Conservation (phyloP, 345 rosid genomes). For the Hypericum perforatum region DNA sequence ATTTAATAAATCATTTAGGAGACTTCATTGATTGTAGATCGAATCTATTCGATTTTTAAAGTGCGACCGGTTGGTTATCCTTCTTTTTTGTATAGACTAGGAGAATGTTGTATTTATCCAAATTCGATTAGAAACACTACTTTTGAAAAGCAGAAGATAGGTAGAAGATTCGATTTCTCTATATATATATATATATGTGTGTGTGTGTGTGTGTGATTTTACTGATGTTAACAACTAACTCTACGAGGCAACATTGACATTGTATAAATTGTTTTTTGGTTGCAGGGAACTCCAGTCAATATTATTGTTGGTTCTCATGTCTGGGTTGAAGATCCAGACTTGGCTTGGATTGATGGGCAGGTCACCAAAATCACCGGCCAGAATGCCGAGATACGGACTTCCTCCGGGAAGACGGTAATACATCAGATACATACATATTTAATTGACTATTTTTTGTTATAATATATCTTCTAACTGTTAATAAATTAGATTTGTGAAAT, state of each 20-base stretch:
- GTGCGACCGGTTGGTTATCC: too few species aligned
- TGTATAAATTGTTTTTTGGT: not conserved
- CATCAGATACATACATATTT: not conserved
- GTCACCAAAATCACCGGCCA: slow-evolving; percentile 61
- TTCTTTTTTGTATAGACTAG: too few species aligned
- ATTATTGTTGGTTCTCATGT: slow-evolving; percentile 85
- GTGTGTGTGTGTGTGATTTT: not conserved
- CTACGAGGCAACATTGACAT: not conserved
- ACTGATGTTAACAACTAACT: not conserved
- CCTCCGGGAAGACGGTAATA: slow-evolving; percentile 52
- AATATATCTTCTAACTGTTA: too few species aligned
- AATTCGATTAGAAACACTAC: too few species aligned
- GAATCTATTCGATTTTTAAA: too few species aligned
- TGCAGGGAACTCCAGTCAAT: slow-evolving; percentile 77
- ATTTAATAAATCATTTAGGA: not conserved
- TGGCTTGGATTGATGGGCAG: slow-evolving; percentile 74
- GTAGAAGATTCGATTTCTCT: too few species aligned
- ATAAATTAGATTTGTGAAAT: too few species aligned
- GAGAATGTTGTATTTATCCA: too few species aligned
- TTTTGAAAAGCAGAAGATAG: too few species aligned
- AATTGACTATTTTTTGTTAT: not conserved
- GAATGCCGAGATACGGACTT: slow-evolving; percentile 39
- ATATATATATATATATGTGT: too few species aligned
- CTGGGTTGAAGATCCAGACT: slow-evolving; percentile 70
- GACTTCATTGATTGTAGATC: not conserved